Evolutionary conservation across 805 yeast genomes (phyloP).

Genomic region (Zygoascus flipseniorum): DNA sequence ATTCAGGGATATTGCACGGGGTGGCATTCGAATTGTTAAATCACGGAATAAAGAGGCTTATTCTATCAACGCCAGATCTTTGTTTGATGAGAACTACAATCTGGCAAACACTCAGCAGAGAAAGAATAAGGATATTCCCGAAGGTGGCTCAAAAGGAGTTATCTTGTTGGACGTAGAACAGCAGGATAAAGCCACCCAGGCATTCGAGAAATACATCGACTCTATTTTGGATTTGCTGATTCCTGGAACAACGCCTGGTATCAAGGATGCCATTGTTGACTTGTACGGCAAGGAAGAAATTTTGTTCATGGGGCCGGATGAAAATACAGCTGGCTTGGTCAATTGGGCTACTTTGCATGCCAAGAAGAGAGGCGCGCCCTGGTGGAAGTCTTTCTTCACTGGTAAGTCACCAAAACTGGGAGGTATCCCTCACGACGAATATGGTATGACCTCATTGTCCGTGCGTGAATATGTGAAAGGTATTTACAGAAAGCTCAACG

Average conservation of each 20-base stretch:
- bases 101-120: constrained; percentile 94
- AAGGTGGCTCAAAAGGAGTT: constrained; percentile 98
- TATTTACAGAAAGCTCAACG: constrained; percentile 67
- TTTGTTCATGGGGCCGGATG: constrained; percentile 97
- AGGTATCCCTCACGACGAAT: constrained; percentile 96
- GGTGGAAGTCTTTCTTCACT: constrained; percentile 98
- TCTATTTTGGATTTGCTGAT: constrained; percentile 79
- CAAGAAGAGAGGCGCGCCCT: constrained; percentile 80
- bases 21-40: constrained; percentile 93
- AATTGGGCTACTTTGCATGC: constrained; percentile 98
- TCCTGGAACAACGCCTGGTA: constrained; percentile 60
- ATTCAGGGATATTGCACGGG: constrained; percentile 95
- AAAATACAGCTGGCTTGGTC: constrained; percentile 90
- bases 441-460: constrained; percentile 95
- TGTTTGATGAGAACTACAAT: constrained; percentile 94
- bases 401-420: constrained; percentile 90
- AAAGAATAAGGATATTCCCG: constrained; percentile 96
- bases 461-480: constrained; percentile 88
- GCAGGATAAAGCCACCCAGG: constrained; percentile 70
- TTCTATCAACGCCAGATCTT: constrained; percentile 71
- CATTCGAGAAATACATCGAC: constrained; percentile 90
- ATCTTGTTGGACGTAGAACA: constrained; percentile 64
- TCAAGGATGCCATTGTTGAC: constrained; percentile 78
- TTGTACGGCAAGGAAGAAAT: constrained; percentile 79
- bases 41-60: constrained; percentile 82